Base-by-base conservation (phyloP, 768 basidiomycete genomes). In the Mycena vitilis region DNA sequence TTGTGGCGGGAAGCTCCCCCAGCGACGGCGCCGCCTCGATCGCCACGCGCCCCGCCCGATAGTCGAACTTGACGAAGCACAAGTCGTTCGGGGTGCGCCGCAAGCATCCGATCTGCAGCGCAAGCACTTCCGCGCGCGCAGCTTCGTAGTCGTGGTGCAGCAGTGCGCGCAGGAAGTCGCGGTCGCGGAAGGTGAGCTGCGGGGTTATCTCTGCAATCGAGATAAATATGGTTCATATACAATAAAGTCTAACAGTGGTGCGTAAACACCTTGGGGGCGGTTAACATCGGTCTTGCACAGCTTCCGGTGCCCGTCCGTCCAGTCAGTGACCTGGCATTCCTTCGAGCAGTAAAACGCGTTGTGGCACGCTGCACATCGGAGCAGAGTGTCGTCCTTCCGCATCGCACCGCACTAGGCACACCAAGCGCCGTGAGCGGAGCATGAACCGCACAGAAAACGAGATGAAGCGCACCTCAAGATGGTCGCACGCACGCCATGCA, bases 311-410 rank as follows among this genome's bases (percentile, higher is more conserved):
- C 57, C 49, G 30, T 23, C 30, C 3, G 12, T 13, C 64, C 64
- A 65, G 51, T 65, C 64, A 18, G 48, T 49, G 13, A 51, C 23
- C 44, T 65, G 64, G 22, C 57, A 65, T 23, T 40, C 34, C 20
- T 53, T 38, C 6, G 64, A 65, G 58, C 64, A 65, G 64, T 65
- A 65, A 22, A 65, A 58, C 13, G 56, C 64, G 38, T 38, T 65
- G 47, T 23, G 54, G 55, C 63, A 64, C 10, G 63, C 54, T 1
- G 47, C 13, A 44, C 63, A 64, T 15, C 63, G 55, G 16, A 48
- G 63, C 36, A 65, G 51, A 0, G 5, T 42, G 18, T 52, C 49
- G 20, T 65, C 51, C 34, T 45, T 59, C 9, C 20, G 25, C 30
- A 65, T 53, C 16, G 45, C 63, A 18, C 45, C 13, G 38, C 63